phyloP scores from a whole-genome alignment of 2,329 filamentous ascomycete species.

The Sclerotiophoma versabilis region DNA sequence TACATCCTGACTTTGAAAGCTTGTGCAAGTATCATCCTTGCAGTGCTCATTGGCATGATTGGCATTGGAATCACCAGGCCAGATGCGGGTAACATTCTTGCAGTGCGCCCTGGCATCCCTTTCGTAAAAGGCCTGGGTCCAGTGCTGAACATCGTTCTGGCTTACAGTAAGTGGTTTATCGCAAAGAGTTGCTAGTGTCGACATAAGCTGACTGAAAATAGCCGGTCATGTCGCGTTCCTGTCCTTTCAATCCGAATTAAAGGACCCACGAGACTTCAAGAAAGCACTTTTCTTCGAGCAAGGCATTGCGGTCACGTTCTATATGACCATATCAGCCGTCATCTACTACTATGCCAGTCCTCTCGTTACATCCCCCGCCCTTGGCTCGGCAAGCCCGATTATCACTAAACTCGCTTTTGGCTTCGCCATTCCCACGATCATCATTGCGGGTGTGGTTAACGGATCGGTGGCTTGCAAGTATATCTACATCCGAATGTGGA shows the following conservation, averaged over 20 bases:
- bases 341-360: slow-evolving; percentile 72
- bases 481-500: slow-evolving; percentile 69
- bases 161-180: slow-evolving; percentile 61
- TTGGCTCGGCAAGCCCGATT: slow-evolving; percentile 65
- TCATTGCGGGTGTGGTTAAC: slow-evolving; percentile 75
- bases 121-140: slow-evolving; percentile 38
- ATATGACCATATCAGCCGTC: slow-evolving; percentile 70
- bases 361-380: slow-evolving; percentile 68
- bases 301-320: slow-evolving; percentile 65
- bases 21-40: slow-evolving; percentile 68
- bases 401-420: slow-evolving; percentile 72
- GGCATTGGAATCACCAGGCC: slow-evolving; percentile 64
- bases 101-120: slow-evolving; percentile 29
- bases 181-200: background rate
- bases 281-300: slow-evolving; percentile 70
- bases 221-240: slow-evolving; percentile 73
- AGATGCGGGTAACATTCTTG: slow-evolving; percentile 40
- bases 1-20: slow-evolving; percentile 46
- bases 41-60: slow-evolving; percentile 72
- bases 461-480: slow-evolving; percentile 72
- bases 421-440: slow-evolving; percentile 72
- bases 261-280: slow-evolving; percentile 65
- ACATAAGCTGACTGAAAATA: slow-evolving; percentile 9
- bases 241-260: slow-evolving; percentile 69
- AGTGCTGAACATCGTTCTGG: slow-evolving; percentile 70